Base-by-base conservation (phyloP, 495 filamentous ascomycete species). In the Lophiotrema nucula region DNA sequence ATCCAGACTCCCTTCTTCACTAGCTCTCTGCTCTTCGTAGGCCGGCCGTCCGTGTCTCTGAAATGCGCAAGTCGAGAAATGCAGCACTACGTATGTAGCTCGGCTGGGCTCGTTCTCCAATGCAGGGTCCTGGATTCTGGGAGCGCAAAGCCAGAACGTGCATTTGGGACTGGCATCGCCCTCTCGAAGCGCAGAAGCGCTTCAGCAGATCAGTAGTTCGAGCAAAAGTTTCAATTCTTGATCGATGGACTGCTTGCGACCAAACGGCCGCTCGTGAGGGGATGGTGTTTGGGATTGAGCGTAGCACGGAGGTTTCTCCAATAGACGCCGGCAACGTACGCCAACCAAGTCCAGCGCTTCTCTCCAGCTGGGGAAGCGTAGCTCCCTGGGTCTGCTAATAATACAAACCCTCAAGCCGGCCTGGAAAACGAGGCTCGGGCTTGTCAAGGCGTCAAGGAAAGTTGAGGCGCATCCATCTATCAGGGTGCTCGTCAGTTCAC, bases 321-420 rank as follows among this genome's bases (percentile, higher is more conserved):
- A 47, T 60, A 64, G 55, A 59, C 61, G 55, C 61, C 61, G 61
- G n/a, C 27, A 27, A 33, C 46, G 37, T 42, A 37, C 51, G 25
- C 57, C 56, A 59, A 59, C 60, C 26, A 57, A 43, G 18, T 53
- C 52, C 48, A 56, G 61, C 61, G 61, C 48, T 55, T 64, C 49
- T 25, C 38, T 25, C 25, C 38, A 48, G 24, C 45, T 58, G 56
- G 25, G 31, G 28, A 23, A 42, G 38, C 23, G 27, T 6, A 33
- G 27, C 47, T 26, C 44, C 35, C 21, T 24, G 27, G n/a, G 26
- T 25, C 41, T 48, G 19, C 55, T 64, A 51, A 56, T 60, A 47
- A 55, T 50, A 55, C 38, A 18, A 12, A 25, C 6, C 22, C 33
- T 52, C 2, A 28, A 26, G 43, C 47, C 61, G 44, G 53, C 35